These are phyloP conservation scores for Candida cerambycidarum DNA, from an alignment of 805 yeast species.

Conservation along the genomic window DNA sequence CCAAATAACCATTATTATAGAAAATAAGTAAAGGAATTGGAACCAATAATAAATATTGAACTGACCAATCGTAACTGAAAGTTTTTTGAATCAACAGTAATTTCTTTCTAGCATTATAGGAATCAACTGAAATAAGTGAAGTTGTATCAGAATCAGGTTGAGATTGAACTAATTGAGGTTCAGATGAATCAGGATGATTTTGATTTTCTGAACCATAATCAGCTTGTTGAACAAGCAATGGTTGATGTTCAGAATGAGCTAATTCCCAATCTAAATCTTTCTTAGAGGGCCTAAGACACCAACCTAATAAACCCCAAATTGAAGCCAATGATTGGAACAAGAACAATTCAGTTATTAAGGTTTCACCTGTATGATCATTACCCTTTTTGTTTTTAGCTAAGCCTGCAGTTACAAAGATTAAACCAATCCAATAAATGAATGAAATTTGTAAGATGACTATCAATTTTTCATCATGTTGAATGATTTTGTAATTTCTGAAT, in stretches of 20 bases:
- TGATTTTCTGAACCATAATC: conserved; percentile 20
- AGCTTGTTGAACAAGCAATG: conserved; percentile 25
- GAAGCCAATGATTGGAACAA: conserved; percentile 47
- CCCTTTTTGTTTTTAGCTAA: conserved; percentile 41
- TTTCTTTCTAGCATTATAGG: conserved; percentile 13
- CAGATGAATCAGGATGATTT: conserved; percentile 13
- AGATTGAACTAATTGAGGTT: conserved; percentile 8
- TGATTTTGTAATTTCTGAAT: conserved; percentile 31
- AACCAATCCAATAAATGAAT: conserved; percentile 54
- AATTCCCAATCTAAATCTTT: conserved; percentile 13
- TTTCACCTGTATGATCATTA: conserved; percentile 55
- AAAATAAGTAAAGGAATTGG: conserved; percentile 61
- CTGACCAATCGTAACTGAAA: conserved; percentile 74
- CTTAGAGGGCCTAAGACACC: conserved; percentile 28
- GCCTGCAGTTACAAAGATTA: conserved; percentile 49
- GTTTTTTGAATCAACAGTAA: conserved; percentile 29
- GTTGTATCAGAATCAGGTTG: conserved; percentile 16
- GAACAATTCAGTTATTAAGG: conserved; percentile 47
- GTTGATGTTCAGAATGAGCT: conserved; percentile 19
- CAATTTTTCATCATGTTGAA: conserved; percentile 46
- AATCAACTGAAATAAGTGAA: conserved; percentile 24
- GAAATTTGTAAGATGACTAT: conserved; percentile 50
- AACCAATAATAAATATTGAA: conserved; percentile 67
- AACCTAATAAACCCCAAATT: conserved; percentile 52
- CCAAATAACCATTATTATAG: conserved; percentile 54